Percentiles rank a stretch among this genome's conserved stretches.
Evolutionary conservation across 1,284 basidiomycete species (phyloP).

Genomic region (Apiotrichum siamense): DNA sequence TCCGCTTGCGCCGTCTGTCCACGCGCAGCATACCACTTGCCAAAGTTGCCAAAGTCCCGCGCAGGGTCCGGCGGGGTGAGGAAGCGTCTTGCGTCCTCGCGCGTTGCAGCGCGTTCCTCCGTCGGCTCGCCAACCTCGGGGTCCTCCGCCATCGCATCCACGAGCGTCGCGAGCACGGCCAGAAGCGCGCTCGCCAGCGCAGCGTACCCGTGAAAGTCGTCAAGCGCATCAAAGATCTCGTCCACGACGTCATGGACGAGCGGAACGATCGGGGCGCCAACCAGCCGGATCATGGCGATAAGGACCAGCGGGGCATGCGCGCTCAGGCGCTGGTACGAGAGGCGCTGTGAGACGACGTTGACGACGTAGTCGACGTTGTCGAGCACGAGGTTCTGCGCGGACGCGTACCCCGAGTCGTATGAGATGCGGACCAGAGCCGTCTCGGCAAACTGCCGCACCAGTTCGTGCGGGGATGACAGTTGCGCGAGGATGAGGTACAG

Average conservation of each 20-base stretch:
- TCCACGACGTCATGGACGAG: conserved; percentile 86
- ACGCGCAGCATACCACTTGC: conserved; percentile 60
- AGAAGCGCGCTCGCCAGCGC: conserved; percentile 46
- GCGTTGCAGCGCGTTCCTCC: conserved; percentile 22
- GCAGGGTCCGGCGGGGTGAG: conserved; percentile 35
- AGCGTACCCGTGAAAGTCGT: conserved; percentile 86
- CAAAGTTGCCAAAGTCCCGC: conserved; percentile 51
- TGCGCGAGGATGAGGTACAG: conserved; percentile 80
- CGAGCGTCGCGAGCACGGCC: conserved; percentile 71
- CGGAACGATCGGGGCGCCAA: conserved; percentile 75
- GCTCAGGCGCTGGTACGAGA: conserved; percentile 70
- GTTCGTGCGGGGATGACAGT: conserved; percentile 61
- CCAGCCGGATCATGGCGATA: conserved; percentile 70
- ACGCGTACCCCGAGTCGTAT: conserved; percentile 68
- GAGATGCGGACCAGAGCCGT: conserved; percentile 65
- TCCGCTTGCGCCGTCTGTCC: conserved; percentile 39
- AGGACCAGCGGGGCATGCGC: conserved; percentile 57
- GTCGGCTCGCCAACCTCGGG: conserved; percentile 48
- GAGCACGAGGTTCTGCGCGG: conserved; percentile 72
- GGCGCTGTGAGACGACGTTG: conserved; percentile 72
- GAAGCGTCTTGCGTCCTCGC: conserved; percentile 42
- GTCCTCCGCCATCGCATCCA: conserved; percentile 74
- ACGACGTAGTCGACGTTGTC: conserved; percentile 92
- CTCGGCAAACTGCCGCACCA: conserved; percentile 65
- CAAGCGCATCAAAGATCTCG: conserved; percentile 87